phyloP scores from a whole-genome alignment of 1,139 yeast genomes.

The Ogataea hybrid region DNA sequence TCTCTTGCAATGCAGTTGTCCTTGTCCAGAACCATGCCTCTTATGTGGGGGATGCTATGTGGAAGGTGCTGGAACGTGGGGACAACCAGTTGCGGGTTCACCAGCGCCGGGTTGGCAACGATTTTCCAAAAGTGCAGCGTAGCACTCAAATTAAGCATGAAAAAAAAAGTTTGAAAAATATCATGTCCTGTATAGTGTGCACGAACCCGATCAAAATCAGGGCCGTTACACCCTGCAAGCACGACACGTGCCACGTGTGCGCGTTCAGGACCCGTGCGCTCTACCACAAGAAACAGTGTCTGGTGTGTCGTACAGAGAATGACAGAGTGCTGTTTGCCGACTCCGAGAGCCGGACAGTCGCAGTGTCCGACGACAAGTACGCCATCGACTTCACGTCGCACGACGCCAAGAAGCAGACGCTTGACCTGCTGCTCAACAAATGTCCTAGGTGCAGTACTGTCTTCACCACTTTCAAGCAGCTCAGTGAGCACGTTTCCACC shows the following conservation, averaged over 20 bases:
- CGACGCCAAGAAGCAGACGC: slow-evolving; percentile 41
- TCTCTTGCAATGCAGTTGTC: slow-evolving; percentile 94
- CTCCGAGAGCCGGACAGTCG: slow-evolving; percentile 46
- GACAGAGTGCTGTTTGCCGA: slow-evolving; percentile 58
- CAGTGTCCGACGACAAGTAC: slow-evolving; percentile 41
- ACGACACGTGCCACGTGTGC: slow-evolving; percentile 80
- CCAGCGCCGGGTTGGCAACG: slow-evolving; percentile 60
- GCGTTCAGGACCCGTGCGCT: slow-evolving; percentile 80
- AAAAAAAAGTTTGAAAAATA: slow-evolving; percentile 1
- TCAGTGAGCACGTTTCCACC: slow-evolving; percentile 62
- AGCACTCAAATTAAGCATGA: slow-evolving; percentile 58
- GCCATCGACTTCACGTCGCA: slow-evolving; percentile 52
- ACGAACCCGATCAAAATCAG: slow-evolving; percentile 65
- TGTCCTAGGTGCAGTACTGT: slow-evolving; percentile 53
- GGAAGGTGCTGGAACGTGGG: slow-evolving; percentile 64
- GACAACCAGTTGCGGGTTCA: slow-evolving; percentile 65
- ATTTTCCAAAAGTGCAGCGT: slow-evolving; percentile 65
- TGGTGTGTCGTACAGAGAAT: slow-evolving; percentile 78
- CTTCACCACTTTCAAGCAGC: slow-evolving; percentile 47
- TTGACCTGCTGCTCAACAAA: slow-evolving; percentile 49
- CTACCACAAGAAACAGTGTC: slow-evolving; percentile 70
- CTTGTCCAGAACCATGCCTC: slow-evolving; percentile 86
- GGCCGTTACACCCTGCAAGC: slow-evolving; percentile 82
- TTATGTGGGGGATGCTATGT: slow-evolving; percentile 40
- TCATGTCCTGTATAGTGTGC: slow-evolving; percentile 69